Evolutionary conservation across 1,284 basidiomycete species (phyloP), one percentile per base, ranked within the genome.

Genomic region (Heterobasidion irregulare): DNA sequence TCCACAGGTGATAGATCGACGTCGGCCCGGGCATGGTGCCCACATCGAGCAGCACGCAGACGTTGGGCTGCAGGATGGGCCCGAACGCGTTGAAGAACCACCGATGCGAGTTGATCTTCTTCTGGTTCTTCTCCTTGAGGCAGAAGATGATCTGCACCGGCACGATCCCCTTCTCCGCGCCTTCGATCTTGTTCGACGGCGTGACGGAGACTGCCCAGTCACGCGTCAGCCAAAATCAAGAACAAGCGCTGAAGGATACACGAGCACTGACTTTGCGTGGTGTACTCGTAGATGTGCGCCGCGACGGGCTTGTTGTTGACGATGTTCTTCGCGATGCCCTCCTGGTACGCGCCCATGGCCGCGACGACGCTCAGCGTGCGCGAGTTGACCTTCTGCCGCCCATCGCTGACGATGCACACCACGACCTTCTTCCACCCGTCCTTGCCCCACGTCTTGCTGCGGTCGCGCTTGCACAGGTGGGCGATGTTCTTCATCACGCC

Each of bases 361-460:
- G 87, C 86, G n/a, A 91, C 78, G 65, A 92, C 95, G 70, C 98
- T 95, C 7, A 98, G 80, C 0, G 98, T 94, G 6, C 95, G 86
- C 6, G 95, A 94, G 67, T 98, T 92, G 34, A 98, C 77, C 61
- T 92, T 90, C 67, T 89, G 91, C 26, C 97, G 85, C 0, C 96
- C 97, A 66, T 99, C 96, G 0, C 94, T 89, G 38, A 99, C 89
- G 61, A 99, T 97, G 66, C 92, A 95, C 2, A 98, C 91, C 2
- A 97, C 94, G 16, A 97, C 88, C 82, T 97, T 98, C 68, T 98
- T 93, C 96, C 96, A 99, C 0, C 93, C 89, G 55, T 98, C 92
- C 7, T 85, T 82, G 3, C 96, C 96, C 97, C 96, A 99, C 0
- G 93, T 96, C 57, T 92, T 84, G 10, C 92, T 95, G 64, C 94